A percentile compares a stretch with the other conserved stretches of the same genome.
Evolutionary conservation across 805 yeast species (phyloP).

Genomic region (Metschnikowia baotianmanensis): DNA sequence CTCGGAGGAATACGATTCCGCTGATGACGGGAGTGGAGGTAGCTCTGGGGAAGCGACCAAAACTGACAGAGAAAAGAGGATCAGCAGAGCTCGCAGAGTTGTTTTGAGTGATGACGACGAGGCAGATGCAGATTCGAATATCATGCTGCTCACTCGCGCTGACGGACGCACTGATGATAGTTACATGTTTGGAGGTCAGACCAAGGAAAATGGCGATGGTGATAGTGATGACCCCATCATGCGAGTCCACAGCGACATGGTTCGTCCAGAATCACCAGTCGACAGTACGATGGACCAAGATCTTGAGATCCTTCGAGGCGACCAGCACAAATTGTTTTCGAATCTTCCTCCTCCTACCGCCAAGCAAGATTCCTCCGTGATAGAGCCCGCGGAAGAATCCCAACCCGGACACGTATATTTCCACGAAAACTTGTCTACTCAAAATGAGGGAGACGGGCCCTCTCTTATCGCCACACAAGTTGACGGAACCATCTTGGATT

Average conservation of each 20-base stretch:
- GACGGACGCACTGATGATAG: slow-evolving; percentile 17
- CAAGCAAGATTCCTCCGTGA: slow-evolving; percentile 7
- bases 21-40: slow-evolving; percentile 4
- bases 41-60: slow-evolving; percentile 18
- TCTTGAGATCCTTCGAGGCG: slow-evolving; percentile 1
- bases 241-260: slow-evolving; percentile 17
- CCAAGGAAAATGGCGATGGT: slow-evolving; percentile 5
- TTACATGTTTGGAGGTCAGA: slow-evolving; percentile 20
- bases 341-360: slow-evolving; percentile 28
- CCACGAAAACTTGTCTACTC: slow-evolving; percentile 19
- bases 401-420: slow-evolving; percentile 22
- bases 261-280: slow-evolving; percentile 13
- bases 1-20: background rate
- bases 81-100: slow-evolving; percentile 9
- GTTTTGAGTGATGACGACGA: slow-evolving; percentile 19
- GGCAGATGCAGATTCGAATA: slow-evolving; percentile 8
- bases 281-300: slow-evolving; percentile 2
- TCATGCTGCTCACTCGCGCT: slow-evolving; percentile 11
- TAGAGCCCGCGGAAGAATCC: background rate
- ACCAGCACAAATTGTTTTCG: slow-evolving; percentile 22
- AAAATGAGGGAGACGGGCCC: slow-evolving; percentile 18
- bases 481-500: slow-evolving; percentile 5
- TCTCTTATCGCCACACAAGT: slow-evolving; percentile 19
- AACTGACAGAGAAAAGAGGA: slow-evolving; percentile 8
- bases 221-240: slow-evolving; percentile 16